These are phyloP conservation scores for Xylaria grammica DNA, from an alignment of 495 filamentous ascomycete species.

Conservation along the genomic window DNA sequence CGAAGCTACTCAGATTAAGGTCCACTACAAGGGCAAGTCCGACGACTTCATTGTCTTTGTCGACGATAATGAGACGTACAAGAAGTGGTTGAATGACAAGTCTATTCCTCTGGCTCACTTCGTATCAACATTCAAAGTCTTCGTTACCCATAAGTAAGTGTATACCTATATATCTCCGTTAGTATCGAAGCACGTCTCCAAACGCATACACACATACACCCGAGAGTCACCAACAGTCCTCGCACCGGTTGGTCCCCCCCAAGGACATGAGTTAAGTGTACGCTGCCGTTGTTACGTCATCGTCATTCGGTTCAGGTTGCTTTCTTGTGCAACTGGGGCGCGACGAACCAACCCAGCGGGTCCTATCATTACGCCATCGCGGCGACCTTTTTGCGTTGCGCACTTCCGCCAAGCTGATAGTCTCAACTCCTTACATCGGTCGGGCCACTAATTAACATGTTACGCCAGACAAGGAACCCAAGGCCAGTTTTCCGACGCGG, in stretches of 20 bases:
- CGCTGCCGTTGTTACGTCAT: too few relatives aligned
- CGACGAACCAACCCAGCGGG: too few relatives aligned
- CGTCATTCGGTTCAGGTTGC: too few relatives aligned
- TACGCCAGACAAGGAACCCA: conserved; percentile 79
- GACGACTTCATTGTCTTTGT: conserved; percentile 94
- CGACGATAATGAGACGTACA: conserved; percentile 70
- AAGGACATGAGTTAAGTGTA: too few relatives aligned
- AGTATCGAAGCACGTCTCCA: too few relatives aligned
- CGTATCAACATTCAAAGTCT: conserved; percentile 88
- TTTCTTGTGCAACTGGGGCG: not conserved
- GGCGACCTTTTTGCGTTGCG: not conserved
- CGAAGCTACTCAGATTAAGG: conserved; percentile 74
- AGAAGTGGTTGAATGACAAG: conserved; percentile 84
- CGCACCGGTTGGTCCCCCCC: too few relatives aligned
- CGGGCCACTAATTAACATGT: conserved; percentile 28
- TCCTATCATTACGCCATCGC: not conserved
- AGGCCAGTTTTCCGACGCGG: conserved; percentile 76
- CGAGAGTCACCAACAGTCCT: too few relatives aligned
- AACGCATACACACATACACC: too few relatives aligned
- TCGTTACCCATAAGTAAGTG: conserved; percentile 86
- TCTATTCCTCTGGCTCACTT: conserved; percentile 81
- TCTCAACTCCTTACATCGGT: too few relatives aligned
- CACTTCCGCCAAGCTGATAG: too few relatives aligned
- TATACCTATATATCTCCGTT: not conserved
- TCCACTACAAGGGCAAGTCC: conserved; percentile 86